These are phyloP conservation scores for Pseudocercospora fuligena DNA, from an alignment of 2,329 filamentous ascomycete species.

Conservation along the genomic window DNA sequence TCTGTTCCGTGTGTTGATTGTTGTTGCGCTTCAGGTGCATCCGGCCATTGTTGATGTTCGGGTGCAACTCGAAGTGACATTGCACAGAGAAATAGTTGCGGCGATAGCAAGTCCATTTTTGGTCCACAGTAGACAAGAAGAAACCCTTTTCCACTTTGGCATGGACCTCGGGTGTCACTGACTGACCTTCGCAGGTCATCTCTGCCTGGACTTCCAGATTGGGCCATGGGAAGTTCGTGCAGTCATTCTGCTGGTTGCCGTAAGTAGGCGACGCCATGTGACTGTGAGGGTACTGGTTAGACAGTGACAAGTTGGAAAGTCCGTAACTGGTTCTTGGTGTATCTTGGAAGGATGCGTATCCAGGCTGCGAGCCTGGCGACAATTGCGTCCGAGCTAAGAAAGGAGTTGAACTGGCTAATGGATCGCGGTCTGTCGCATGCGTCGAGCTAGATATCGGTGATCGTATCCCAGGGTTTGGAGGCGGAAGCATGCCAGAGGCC, in stretches of 20 bases:
- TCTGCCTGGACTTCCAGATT: constrained; percentile 59
- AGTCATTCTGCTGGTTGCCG: constrained; percentile 35
- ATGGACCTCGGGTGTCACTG: constrained; percentile 73
- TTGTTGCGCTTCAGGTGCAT: constrained; percentile 61
- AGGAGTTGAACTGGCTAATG: constrained; percentile 33
- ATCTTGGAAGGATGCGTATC: constrained; percentile 40
- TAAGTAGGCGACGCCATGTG: constrained; percentile 40
- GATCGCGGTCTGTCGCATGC: constrained; percentile 36
- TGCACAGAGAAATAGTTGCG: constrained; percentile 89
- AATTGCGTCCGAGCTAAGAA: constrained; percentile 36
- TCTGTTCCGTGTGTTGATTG: constrained; percentile 53
- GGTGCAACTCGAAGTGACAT: constrained; percentile 74
- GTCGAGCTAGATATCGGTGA: constrained; percentile 36
- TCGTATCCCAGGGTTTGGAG: constrained; percentile 30
- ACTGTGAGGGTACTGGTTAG: constrained; percentile 26
- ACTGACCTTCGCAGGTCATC: constrained; percentile 64
- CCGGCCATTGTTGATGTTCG: constrained; percentile 61
- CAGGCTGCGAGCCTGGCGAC: constrained; percentile 34
- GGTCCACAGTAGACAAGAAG: constrained; percentile 69
- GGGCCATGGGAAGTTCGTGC: constrained; percentile 52
- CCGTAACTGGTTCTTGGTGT: constrained; percentile 37
- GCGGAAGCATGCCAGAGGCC: constrained; percentile 36
- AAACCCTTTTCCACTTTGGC: constrained; percentile 89
- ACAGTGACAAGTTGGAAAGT: constrained; percentile 33
- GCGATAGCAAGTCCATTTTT: constrained; percentile 90